A percentile compares a stretch with the other conserved stretches of the same genome.
These are phyloP conservation scores for cucumber (Cucumis sativus) DNA, from an alignment of 306 rosid species.

Conservation along the genomic window Cucumber_9930_V3 NC_026656.2:19777501-19778000, in stretches of 20 bases:
- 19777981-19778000: slow-evolving; percentile 49
- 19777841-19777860: slow-evolving; percentile 77
- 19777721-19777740: slow-evolving; percentile 74
- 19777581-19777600: slow-evolving; percentile 36
- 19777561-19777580: slow-evolving; percentile 28
- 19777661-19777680: slow-evolving; percentile 88
- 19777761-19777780: slow-evolving; percentile 98
- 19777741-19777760: slow-evolving; percentile 86
- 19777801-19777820: slow-evolving; percentile 77
- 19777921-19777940: slow-evolving; percentile 80
- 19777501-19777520: slow-evolving; percentile 90
- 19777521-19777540: slow-evolving; percentile 80
- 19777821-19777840: slow-evolving; percentile 97
- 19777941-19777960: slow-evolving; percentile 95
- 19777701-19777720: slow-evolving; percentile 97
- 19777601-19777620: slow-evolving; percentile 73
- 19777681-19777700: slow-evolving; percentile 83
- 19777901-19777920: slow-evolving; percentile 81
- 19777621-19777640: slow-evolving; percentile 99
- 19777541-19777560: slow-evolving; percentile 35
- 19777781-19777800: slow-evolving; percentile 63
- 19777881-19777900: slow-evolving; percentile 87
- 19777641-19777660: slow-evolving; percentile 57
- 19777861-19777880: slow-evolving; percentile 66
- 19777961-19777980: slow-evolving; percentile 57